A percentile compares a stretch with the other conserved stretches of the same genome.
These are phyloP conservation scores for Alliaria petiolata DNA, from an alignment of 345 rosid genomes.

Conservation along the genomic window DNA sequence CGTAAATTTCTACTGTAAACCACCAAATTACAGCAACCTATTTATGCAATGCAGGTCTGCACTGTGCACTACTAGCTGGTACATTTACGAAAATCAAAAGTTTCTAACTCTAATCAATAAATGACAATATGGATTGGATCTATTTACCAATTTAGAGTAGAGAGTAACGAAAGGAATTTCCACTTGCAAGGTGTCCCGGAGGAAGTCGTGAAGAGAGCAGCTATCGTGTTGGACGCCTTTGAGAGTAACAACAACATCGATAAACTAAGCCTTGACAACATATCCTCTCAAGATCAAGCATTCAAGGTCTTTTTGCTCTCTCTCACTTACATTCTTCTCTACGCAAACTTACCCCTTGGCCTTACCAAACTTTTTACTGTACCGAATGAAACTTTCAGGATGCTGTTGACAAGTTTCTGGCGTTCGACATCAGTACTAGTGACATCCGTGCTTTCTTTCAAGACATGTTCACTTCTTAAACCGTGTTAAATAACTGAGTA, in stretches of 20 bases:
- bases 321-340: neutral
- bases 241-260: conserved; percentile 46
- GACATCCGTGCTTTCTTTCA: conserved; percentile 59
- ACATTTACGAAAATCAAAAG: neutral
- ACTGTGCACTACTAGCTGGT: conserved; percentile 92
- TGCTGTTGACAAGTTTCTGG: conserved; percentile 64
- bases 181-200: conserved; percentile 60
- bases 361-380: neutral
- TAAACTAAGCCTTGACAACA: conserved; percentile 50
- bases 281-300: conserved; percentile 62
- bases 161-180: neutral
- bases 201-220: conserved; percentile 81
- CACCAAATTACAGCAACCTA: conserved; percentile 9
- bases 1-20: neutral
- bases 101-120: no score
- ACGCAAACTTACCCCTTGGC: no score
- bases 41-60: conserved; percentile 57
- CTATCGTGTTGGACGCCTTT: conserved; percentile 47
- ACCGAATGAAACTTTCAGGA: conserved; percentile 40
- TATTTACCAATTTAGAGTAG: neutral
- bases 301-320: conserved; percentile 46
- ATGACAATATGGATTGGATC: neutral
- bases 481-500: neutral
- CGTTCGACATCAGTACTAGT: conserved; percentile 49
- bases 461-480: conserved; percentile 43